Base-by-base conservation (phyloP, 1,284 basidiomycete genomes). In the Coniferiporia sulphurascens region DNA sequence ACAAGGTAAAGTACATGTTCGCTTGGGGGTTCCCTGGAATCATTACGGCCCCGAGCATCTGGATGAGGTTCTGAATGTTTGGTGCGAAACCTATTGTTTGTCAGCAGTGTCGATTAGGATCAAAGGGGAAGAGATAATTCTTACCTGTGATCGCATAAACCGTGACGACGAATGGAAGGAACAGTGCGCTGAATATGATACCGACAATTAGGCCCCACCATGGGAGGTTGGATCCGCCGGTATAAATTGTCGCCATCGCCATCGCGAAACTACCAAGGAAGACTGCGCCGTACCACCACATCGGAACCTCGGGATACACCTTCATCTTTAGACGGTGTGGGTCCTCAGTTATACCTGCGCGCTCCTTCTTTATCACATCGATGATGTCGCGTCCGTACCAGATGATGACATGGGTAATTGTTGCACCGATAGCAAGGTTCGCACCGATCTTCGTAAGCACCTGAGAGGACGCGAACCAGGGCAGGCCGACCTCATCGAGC, bases 261-360 rank as follows among this genome's bases (percentile, higher is more conserved):
- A 80, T 80, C 4, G 75, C 74, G 63, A 81, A 76, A 44, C 77
- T 77, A 21, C 55, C 71, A 9, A 73, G 56, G 43, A 84, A 75
- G 5, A 80, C 71, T 15, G 71, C 63, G 22, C 77, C 66, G 70
- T 84, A 87, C 83, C 84, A 85, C 79, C 80, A 84, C 71, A 78
- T 78, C 3, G 83, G 83, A 3, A 83, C 81, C 61, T 81, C 80
- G 52, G 73, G 72, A 71, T 85, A 86, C 9, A 74, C 68, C 71
- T 82, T 81, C 82, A 86, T 85, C 72, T 84, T 82, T 62, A 75
- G 72, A 35, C 76, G 74, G 67, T 83, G 80, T 10, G 66, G 66
- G 13, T 67, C 66, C 3, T 65, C 55, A 34, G 62, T 59, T 19
- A 54, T 57, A 15, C 60, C 66, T 51, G 64, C 34, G 32, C 44